A percentile compares a stretch with the other conserved stretches of the same genome.
Evolutionary conservation across 1,139 yeast species (phyloP).

Genomic region (Suhomyces atakaporum): DNA sequence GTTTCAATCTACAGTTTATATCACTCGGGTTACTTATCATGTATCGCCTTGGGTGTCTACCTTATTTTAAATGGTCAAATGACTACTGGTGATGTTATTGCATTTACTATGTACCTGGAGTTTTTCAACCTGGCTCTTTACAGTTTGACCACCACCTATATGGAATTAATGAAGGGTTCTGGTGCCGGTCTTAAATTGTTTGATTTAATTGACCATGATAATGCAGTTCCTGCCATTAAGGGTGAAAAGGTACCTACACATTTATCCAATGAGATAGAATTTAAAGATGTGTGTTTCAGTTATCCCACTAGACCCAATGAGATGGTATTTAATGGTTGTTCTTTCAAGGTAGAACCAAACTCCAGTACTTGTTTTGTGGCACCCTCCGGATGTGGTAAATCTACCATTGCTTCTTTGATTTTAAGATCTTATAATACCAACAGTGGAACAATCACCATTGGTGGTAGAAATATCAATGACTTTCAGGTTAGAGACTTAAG

Average conservation of each 20-base stretch:
- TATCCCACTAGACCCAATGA: conserved; percentile 91
- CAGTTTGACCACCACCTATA: conserved; percentile 52
- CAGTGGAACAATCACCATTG: conserved; percentile 63
- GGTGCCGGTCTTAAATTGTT: conserved; percentile 55
- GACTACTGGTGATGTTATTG: conserved; percentile 52
- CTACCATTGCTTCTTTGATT: conserved; percentile 75
- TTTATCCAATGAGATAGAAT: conserved; percentile 58
- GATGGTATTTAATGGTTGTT: conserved; percentile 63
- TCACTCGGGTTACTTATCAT: conserved; percentile 48
- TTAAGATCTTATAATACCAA: conserved; percentile 65
- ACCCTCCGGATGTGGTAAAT: conserved; percentile 90
- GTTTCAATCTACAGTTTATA: conserved; percentile 49
- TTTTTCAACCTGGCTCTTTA: conserved; percentile 51
- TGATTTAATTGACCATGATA: conserved; percentile 46
- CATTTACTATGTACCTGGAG: conserved; percentile 52
- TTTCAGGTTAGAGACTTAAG: conserved; percentile 73
- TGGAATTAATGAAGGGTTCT: conserved; percentile 58
- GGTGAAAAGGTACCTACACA: conserved; percentile 45
- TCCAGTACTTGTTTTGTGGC: conserved; percentile 89
- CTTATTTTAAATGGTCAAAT: conserved; percentile 45
- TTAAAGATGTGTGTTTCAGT: conserved; percentile 66
- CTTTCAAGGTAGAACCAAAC: conserved; percentile 62
- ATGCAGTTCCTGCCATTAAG: conserved; percentile 45
- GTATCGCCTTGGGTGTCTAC: conserved; percentile 48
- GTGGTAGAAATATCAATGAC: conserved; percentile 63